Conservation (phyloP, 139 green algal species). For the Chlorella sp. region DNA sequence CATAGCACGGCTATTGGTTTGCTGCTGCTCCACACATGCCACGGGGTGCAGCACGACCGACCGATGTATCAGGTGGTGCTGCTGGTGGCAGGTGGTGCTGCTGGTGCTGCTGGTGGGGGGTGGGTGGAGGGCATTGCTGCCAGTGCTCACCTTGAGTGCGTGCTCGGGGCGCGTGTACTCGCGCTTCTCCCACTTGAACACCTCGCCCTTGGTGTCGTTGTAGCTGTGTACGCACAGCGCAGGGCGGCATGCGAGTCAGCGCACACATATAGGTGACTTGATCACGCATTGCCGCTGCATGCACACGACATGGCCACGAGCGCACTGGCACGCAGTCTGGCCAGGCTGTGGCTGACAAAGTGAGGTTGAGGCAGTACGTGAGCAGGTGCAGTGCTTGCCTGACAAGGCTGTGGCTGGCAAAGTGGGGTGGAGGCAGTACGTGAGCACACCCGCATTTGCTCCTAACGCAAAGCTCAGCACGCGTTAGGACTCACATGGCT, state of each 20-base stretch:
- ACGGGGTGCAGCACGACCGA: background rate
- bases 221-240: background rate
- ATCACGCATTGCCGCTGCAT: too few relatives aligned
- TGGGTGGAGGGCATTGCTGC: too few relatives aligned
- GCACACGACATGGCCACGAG: background rate
- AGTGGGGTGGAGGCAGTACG: background rate
- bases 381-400: background rate
- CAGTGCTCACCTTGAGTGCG: slow-evolving; percentile 9
- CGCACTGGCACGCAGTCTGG: background rate
- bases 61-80: too few relatives aligned
- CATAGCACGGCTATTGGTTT: background rate
- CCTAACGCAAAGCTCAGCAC: background rate
- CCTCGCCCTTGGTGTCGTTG: slow-evolving; percentile 15
- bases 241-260: too few relatives aligned
- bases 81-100: too few relatives aligned
- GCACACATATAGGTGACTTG: too few relatives aligned
- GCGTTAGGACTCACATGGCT: slow-evolving; percentile 15
- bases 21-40: background rate
- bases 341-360: background rate
- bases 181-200: slow-evolving; percentile 23
- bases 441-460: background rate
- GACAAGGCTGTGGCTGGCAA: background rate
- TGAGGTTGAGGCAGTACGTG: slow-evolving; percentile 16
- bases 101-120: too few relatives aligned
- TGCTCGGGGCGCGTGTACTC: slow-evolving; percentile 15